Percentiles rank a stretch among this genome's conserved stretches.
phyloP scores from a whole-genome alignment of 1,284 basidiomycete genomes.

The Puccinia novopanici region DNA sequence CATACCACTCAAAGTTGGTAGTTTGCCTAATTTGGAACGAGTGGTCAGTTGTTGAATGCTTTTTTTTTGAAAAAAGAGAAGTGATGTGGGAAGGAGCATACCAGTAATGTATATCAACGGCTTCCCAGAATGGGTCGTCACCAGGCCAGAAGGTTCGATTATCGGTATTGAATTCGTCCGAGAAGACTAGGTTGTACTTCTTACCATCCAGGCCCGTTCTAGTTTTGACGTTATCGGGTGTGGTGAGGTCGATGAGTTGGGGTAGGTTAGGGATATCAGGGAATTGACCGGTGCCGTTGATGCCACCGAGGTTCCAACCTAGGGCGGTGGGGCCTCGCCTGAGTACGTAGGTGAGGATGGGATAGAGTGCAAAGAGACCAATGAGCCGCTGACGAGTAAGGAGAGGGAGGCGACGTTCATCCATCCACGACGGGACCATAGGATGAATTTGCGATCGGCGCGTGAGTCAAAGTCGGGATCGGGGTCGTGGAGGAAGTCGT shows the following conservation, averaged over 20 bases:
- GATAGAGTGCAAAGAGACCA: conserved; percentile 52
- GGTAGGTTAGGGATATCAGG: conserved; percentile 59
- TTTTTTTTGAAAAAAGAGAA: not conserved
- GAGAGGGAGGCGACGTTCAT: conserved; percentile 55
- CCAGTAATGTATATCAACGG: conserved; percentile 65
- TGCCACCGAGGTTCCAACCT: conserved; percentile 45
- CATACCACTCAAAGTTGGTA: conserved; percentile 59
- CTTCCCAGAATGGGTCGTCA: conserved; percentile 66
- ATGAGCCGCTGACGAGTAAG: conserved; percentile 58
- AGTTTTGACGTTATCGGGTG: conserved; percentile 65
- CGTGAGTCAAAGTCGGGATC: conserved; percentile 47
- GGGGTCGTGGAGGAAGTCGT: conserved; percentile 47
- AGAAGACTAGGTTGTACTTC: conserved; percentile 70
- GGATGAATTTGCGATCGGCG: conserved; percentile 49
- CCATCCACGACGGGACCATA: conserved; percentile 54
- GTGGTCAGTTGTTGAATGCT: conserved; percentile 60
- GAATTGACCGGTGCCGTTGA: conserved; percentile 60
- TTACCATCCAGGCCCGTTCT: conserved; percentile 66
- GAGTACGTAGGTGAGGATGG: conserved; percentile 53
- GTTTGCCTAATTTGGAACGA: conserved; percentile 29
- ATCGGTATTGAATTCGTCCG: conserved; percentile 83
- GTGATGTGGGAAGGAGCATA: conserved; percentile 54
- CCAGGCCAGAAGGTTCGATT: conserved; percentile 67
- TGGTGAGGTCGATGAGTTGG: conserved; percentile 69
- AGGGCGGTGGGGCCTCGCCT: conserved; percentile 52